Evolutionary conservation across 176 grass and related monocot species (phyloP).

Genomic region (Phoenix roebelenii): DNA sequence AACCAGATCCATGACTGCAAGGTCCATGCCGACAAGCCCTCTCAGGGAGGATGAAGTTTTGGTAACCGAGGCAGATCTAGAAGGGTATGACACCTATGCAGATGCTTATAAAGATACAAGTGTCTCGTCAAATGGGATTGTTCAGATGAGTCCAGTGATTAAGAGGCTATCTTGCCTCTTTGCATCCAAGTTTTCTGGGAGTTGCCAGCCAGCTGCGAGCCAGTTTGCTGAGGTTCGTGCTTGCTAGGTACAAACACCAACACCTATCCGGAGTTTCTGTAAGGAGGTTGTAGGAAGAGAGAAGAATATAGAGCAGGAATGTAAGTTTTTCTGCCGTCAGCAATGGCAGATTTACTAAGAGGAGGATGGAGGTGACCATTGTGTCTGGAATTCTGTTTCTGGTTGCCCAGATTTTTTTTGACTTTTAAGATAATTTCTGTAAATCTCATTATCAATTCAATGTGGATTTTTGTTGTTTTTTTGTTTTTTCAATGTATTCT

Average conservation of each 20-base stretch:
- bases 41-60: constrained; percentile 37
- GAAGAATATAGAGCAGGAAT: too few species aligned
- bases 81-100: constrained; percentile 53
- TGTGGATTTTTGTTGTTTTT: too few species aligned
- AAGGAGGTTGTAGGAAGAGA: too few species aligned
- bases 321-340: too few species aligned
- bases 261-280: too few species aligned
- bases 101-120: constrained; percentile 19
- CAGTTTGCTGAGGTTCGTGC: constrained; percentile 41
- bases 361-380: too few species aligned
- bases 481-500: too few species aligned
- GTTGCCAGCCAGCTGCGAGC: constrained; percentile 34
- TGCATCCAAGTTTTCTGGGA: constrained; percentile 44
- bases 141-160: constrained; percentile 40
- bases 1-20: constrained; percentile 4
- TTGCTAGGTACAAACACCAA: constrained; percentile 32
- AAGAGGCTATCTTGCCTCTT: constrained; percentile 71
- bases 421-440: too few species aligned
- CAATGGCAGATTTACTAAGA: too few species aligned
- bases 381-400: too few species aligned
- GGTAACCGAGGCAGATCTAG: constrained; percentile 76
- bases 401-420: too few species aligned
- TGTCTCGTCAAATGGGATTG: constrained; percentile 19
- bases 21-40: constrained; percentile 17
- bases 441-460: too few species aligned